Evolutionary conservation across 495 filamentous ascomycete species (phyloP).

Genomic region (Lasiosphaeris hirsuta): DNA sequence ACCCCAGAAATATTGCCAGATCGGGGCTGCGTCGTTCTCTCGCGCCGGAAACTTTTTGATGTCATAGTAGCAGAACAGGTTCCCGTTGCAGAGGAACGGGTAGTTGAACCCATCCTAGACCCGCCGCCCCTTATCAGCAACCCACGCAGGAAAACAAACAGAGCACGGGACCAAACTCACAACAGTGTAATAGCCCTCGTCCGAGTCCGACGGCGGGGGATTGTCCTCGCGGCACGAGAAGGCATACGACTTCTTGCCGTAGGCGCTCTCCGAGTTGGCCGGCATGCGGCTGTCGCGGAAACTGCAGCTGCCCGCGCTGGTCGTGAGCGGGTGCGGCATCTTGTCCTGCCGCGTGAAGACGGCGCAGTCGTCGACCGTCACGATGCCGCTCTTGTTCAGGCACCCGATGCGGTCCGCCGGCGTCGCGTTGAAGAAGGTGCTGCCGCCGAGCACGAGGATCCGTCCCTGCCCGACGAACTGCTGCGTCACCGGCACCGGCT

Average conservation of each 20-base stretch:
- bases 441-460: slow-evolving; percentile 32
- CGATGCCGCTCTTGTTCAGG: slow-evolving; percentile 24
- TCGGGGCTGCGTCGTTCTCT: slow-evolving; percentile 10
- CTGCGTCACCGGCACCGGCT: too few species aligned
- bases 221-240: slow-evolving; percentile 20
- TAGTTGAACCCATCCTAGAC: slow-evolving; percentile 25
- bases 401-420: slow-evolving; percentile 31
- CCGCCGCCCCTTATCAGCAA: neutral
- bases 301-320: slow-evolving; percentile 28
- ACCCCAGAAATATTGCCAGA: slow-evolving; percentile 37
- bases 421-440: slow-evolving; percentile 4
- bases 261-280: slow-evolving; percentile 33
- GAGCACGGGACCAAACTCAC: slow-evolving; percentile 13
- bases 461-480: slow-evolving; percentile 20
- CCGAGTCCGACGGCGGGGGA: neutral
- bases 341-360: slow-evolving; percentile 24
- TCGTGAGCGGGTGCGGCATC: slow-evolving; percentile 28
- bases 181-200: slow-evolving; percentile 28
- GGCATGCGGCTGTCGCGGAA: slow-evolving; percentile 29
- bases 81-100: slow-evolving; percentile 35
- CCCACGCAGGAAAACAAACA: neutral
- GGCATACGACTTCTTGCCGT: slow-evolving; percentile 27
- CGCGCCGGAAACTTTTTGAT: slow-evolving; percentile 16
- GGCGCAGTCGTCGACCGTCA: slow-evolving; percentile 29
- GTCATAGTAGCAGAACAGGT: slow-evolving; percentile 34